Evolutionary conservation across 2,329 filamentous ascomycete genomes (phyloP).

Genomic region (Beauveria australis): DNA sequence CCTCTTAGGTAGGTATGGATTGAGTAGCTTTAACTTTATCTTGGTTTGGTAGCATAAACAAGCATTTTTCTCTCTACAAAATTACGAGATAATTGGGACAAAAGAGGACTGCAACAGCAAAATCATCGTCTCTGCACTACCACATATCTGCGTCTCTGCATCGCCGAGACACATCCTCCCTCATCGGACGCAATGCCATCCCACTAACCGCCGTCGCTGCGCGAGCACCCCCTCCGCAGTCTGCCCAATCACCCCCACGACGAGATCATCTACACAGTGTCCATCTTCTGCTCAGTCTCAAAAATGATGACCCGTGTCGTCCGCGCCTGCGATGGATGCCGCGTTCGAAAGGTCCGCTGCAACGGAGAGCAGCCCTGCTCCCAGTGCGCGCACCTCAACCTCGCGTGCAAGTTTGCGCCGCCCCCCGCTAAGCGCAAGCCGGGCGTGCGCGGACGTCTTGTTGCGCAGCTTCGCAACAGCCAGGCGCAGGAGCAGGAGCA

Average conservation of each 20-base stretch:
- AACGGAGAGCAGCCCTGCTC: conserved; percentile 26
- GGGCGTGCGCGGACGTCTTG: conserved; percentile 25
- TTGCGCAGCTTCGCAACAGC: conserved; percentile 26
- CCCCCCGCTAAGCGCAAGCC: conserved; percentile 26
- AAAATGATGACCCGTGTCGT: conserved; percentile 8
- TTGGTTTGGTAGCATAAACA: neutral
- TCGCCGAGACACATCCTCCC: neutral
- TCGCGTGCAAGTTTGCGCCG: conserved; percentile 26
- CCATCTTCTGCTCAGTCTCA: neutral
- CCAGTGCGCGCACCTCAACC: conserved; percentile 27
- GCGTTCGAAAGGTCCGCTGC: conserved; percentile 30
- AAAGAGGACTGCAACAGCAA: neutral
- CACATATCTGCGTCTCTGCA: neutral
- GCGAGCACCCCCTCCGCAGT: neutral
- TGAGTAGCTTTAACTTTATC: neutral
- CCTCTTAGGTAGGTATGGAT: neutral
- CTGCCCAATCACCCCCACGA: neutral
- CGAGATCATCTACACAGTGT: neutral
- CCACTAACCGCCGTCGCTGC: neutral
- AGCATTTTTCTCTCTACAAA: neutral
- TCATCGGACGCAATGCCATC: neutral
- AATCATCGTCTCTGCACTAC: neutral
- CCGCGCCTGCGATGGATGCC: conserved; percentile 30
- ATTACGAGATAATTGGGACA: neutral
- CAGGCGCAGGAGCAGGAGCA: neutral